phyloP scores from a whole-genome alignment of 805 yeast genomes.

The Saccharomycodes ludwigii region DNA sequence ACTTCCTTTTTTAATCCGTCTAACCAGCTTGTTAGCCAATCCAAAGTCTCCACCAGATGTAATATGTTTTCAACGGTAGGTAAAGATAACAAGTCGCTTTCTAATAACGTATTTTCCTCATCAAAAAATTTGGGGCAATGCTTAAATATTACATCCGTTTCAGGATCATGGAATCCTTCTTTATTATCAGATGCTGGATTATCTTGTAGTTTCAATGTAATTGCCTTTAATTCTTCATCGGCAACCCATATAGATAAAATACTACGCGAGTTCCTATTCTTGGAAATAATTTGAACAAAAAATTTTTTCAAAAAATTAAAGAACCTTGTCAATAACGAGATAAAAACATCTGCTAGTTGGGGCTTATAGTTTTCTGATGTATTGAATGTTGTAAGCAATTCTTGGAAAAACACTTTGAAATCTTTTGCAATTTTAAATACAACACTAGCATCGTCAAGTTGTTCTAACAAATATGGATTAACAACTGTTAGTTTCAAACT shows the following conservation, averaged over 20 bases:
- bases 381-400: slow-evolving; percentile 20
- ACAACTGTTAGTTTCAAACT: slow-evolving; percentile 23
- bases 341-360: slow-evolving; percentile 34
- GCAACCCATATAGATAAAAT: slow-evolving; percentile 25
- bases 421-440: slow-evolving; percentile 21
- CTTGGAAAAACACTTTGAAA: slow-evolving; percentile 17
- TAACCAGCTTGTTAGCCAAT: slow-evolving; percentile 20
- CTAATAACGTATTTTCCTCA: slow-evolving; percentile 2
- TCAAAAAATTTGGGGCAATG: slow-evolving; percentile 21
- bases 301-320: slow-evolving; percentile 20
- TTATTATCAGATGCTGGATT: slow-evolving; percentile 7
- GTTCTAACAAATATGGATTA: slow-evolving; percentile 26
- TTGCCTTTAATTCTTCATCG: slow-evolving; percentile 19
- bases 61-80: slow-evolving; percentile 29
- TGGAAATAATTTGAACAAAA: slow-evolving; percentile 10
- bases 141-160: slow-evolving; percentile 18
- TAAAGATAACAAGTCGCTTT: slow-evolving; percentile 22
- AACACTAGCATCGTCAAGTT: slow-evolving; percentile 19
- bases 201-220: slow-evolving; percentile 23
- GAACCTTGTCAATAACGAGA: slow-evolving; percentile 27
- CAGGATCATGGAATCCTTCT: slow-evolving; percentile 14
- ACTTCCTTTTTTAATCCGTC: slow-evolving; percentile 11
- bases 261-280: slow-evolving; percentile 12
- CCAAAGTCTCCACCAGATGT: slow-evolving; percentile 27
- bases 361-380: slow-evolving; percentile 34